Conservation (phyloP, 768 basidiomycete genomes). For the Termitomyces sp. region DNA sequence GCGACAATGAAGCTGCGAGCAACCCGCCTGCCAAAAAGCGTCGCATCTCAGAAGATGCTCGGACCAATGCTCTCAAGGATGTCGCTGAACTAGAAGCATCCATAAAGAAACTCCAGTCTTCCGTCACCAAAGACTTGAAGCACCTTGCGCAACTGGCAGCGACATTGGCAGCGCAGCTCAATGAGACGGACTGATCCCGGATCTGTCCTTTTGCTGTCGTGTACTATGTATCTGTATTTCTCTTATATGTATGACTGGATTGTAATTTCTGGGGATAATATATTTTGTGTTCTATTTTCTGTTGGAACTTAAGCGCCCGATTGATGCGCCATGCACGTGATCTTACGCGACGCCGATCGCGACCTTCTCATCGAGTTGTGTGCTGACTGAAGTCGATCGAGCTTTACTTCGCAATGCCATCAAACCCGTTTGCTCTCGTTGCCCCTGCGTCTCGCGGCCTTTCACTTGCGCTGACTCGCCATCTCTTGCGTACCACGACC, state of each 20-base stretch:
- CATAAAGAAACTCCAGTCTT: conserved; percentile 27
- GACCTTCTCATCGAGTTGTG: conserved; percentile 1
- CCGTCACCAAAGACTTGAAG: conserved; percentile 28
- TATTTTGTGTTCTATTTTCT: background rate
- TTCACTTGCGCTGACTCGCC: conserved; percentile 48
- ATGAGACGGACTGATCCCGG: conserved; percentile 20
- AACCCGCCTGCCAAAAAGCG: conserved; percentile 26
- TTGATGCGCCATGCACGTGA: conserved; percentile 6
- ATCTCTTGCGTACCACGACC: conserved; percentile 43
- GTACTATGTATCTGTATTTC: conserved; percentile 8
- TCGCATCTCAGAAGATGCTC: conserved; percentile 17
- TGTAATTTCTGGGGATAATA: conserved; percentile 9
- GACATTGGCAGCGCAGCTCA: conserved; percentile 23
- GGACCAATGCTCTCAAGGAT: conserved; percentile 26
- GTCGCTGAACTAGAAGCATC: conserved; percentile 30
- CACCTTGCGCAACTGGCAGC: conserved; percentile 27
- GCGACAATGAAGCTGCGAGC: conserved; percentile 27
- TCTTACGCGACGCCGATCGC: conserved; percentile 9
- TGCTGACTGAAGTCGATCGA: background rate
- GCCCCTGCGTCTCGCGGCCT: conserved; percentile 54
- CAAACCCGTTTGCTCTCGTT: conserved; percentile 45
- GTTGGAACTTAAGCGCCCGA: conserved; percentile 1
- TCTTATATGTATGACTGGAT: conserved; percentile 5
- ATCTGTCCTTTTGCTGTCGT: background rate
- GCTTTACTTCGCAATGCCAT: conserved; percentile 8